phyloP scores from a whole-genome alignment of 345 rosid genomes.

The Arabidopsis arenosa region DNA sequence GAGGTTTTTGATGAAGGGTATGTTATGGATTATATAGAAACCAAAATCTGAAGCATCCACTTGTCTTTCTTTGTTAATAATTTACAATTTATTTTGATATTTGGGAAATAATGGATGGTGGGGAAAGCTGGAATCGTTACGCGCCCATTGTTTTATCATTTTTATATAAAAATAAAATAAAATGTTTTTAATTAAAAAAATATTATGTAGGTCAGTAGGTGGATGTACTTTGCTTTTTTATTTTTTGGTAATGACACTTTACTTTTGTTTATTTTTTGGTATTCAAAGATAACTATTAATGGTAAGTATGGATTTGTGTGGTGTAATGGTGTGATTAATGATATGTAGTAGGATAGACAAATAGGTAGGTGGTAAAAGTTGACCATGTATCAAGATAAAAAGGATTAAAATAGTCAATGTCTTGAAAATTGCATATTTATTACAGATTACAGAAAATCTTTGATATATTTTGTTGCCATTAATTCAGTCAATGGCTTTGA shows the following conservation, averaged over 20 bases:
- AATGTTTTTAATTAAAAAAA: not conserved
- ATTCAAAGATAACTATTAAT: not conserved
- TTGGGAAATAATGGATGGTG: conserved; percentile 39
- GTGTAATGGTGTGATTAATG: conserved; percentile 13
- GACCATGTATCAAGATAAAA: conserved; percentile 9
- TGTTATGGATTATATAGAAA: conserved; percentile 45
- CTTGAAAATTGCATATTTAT: conserved; percentile 8
- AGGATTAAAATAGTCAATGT: not conserved
- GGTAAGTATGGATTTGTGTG: not conserved
- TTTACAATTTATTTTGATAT: not conserved
- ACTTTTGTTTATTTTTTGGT: not conserved
- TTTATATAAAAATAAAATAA: not conserved
- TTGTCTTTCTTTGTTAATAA: not conserved
- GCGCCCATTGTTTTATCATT: conserved; percentile 43
- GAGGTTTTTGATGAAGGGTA: conserved; percentile 41
- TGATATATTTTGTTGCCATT: not conserved
- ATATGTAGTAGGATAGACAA: not conserved
- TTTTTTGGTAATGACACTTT: not conserved
- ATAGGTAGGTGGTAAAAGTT: conserved; percentile 1
- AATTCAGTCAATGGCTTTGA: not conserved
- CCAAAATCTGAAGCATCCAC: conserved; percentile 39
- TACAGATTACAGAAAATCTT: not conserved
- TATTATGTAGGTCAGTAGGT: conserved; percentile 16
- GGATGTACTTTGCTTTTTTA: conserved; percentile 31
- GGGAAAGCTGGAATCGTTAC: conserved; percentile 21